Conservation (phyloP, 208 protist species). For the Leishmania mexicana region DNA sequence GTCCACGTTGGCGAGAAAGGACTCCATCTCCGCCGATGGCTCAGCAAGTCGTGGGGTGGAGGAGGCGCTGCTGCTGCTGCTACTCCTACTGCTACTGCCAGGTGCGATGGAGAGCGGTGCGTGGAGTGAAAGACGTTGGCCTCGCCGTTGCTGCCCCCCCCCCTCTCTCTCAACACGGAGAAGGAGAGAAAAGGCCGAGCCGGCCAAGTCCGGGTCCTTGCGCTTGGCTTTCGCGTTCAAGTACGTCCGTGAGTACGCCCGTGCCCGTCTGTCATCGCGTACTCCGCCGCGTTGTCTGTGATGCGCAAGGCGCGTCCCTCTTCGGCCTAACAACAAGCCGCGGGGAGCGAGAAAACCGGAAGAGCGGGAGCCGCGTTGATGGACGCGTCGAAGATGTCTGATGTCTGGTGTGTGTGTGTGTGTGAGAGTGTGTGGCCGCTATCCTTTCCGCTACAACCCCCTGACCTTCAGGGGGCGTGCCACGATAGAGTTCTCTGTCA, state of each 20-base stretch:
- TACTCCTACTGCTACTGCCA: background rate
- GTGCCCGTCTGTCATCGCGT: background rate
- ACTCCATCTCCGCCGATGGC: slow-evolving; percentile 14
- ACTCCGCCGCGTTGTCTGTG: background rate
- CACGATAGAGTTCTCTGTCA: background rate
- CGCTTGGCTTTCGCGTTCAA: background rate
- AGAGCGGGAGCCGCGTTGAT: background rate
- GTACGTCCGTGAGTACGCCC: background rate
- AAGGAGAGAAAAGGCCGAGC: background rate
- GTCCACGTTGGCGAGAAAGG: slow-evolving; percentile 21
- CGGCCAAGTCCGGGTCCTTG: background rate
- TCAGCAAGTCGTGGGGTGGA: no score
- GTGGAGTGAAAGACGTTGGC: background rate
- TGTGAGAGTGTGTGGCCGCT: background rate
- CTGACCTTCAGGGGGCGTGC: background rate
- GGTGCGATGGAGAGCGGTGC: background rate
- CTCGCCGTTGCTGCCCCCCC: background rate
- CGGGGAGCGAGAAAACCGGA: background rate
- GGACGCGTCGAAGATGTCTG: background rate
- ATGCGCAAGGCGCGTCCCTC: background rate
- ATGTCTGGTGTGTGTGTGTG: background rate
- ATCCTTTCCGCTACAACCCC: background rate
- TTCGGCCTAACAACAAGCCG: background rate
- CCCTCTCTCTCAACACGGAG: background rate
- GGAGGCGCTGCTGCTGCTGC: background rate